These are phyloP conservation scores for Stentor coeruleus DNA, from an alignment of 73 alveolate genomes.

Conservation along the genomic window DNA sequence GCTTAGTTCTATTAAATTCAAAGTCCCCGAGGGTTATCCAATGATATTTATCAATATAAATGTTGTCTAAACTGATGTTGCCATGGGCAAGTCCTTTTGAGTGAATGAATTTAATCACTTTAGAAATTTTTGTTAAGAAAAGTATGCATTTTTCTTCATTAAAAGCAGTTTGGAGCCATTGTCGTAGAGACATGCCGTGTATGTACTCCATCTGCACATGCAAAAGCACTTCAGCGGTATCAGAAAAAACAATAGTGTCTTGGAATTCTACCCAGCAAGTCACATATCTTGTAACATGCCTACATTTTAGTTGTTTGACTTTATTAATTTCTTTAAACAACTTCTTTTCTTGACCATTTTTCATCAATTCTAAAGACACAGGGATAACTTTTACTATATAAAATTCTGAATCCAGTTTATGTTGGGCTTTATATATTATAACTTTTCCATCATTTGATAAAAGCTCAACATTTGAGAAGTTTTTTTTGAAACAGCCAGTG, in stretches of 20 bases:
- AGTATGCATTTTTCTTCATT: no score
- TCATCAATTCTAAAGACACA: no score
- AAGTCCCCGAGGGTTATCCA: no score
- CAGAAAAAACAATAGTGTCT: no score
- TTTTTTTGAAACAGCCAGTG: not conserved
- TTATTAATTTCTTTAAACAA: no score
- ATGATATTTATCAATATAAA: not conserved
- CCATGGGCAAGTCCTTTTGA: not conserved
- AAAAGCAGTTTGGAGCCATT: not conserved
- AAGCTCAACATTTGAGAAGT: not conserved
- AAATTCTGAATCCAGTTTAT: not conserved
- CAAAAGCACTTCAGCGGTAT: not conserved
- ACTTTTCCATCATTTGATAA: not conserved
- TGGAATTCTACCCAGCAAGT: conserved; percentile 8
- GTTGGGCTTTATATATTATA: not conserved
- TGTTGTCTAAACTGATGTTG: not conserved
- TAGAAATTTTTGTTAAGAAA: not conserved
- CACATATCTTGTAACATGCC: not conserved
- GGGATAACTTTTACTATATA: no score
- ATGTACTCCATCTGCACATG: not conserved
- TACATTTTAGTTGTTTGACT: not conserved
- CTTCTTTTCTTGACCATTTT: no score
- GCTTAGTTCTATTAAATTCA: no score
- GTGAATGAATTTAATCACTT: not conserved
- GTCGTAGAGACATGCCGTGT: not conserved